Evolutionary conservation across 2,329 filamentous ascomycete genomes (phyloP).

Genomic region (Massarina eburnea): DNA sequence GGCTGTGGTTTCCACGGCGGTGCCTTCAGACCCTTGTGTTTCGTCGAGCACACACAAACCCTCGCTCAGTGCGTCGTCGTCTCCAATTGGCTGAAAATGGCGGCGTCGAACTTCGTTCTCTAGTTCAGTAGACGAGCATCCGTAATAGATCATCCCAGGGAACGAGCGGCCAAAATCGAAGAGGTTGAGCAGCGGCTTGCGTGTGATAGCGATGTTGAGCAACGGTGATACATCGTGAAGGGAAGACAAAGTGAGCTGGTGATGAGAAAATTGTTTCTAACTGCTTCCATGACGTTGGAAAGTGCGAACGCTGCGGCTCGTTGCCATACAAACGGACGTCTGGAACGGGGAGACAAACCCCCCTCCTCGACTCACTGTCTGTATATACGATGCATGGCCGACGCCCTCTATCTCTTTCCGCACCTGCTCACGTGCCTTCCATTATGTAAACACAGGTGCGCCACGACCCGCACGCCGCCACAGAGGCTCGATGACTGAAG

Average conservation of each 20-base stretch:
- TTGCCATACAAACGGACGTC: not conserved
- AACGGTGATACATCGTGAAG: not conserved
- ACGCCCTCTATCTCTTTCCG: too few species aligned
- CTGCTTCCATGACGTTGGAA: not conserved
- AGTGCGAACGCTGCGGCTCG: not conserved
- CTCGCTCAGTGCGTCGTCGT: slow-evolving; percentile 24
- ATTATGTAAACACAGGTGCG: too few species aligned
- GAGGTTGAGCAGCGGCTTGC: not conserved
- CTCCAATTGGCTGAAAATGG: slow-evolving; percentile 6
- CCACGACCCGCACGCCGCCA: too few species aligned
- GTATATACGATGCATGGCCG: not conserved
- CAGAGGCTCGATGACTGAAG: too few species aligned
- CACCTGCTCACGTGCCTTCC: too few species aligned
- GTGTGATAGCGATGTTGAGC: not conserved
- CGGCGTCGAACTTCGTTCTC: slow-evolving; percentile 21
- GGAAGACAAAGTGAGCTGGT: not conserved
- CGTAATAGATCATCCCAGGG: slow-evolving; percentile 27
- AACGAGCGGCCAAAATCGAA: not conserved
- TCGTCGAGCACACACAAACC: slow-evolving; percentile 20
- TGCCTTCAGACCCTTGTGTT: slow-evolving; percentile 18
- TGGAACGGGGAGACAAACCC: not conserved
- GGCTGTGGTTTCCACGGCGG: slow-evolving; percentile 17
- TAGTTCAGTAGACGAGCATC: slow-evolving; percentile 18
- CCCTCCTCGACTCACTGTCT: too few species aligned
- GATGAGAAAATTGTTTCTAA: not conserved